A percentile compares a stretch with the other conserved stretches of the same genome.
These are phyloP conservation scores for Scenedesmus sp. DNA, from an alignment of 163 green algal species.

Conservation along the genomic window DNA sequence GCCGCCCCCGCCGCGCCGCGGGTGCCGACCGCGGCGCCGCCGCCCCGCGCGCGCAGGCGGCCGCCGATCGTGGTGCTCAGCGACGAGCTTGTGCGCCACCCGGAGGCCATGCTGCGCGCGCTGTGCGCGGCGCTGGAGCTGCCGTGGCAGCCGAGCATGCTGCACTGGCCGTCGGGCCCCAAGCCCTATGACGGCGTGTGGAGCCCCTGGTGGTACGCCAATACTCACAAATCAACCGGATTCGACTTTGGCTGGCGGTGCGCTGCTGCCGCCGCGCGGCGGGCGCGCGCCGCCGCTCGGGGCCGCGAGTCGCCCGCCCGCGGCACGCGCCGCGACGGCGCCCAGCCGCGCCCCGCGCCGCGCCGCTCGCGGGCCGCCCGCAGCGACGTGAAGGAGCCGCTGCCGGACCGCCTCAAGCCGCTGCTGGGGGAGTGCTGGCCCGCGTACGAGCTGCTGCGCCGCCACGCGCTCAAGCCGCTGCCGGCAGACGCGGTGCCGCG, in stretches of 20 bases:
- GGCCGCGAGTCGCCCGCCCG: too few species aligned
- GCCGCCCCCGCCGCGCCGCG: background rate
- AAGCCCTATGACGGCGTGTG: constrained; percentile 81
- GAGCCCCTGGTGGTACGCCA: constrained; percentile 77
- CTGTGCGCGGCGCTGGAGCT: constrained; percentile 69
- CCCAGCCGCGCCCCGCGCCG: background rate
- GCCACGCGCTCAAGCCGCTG: constrained; percentile 57
- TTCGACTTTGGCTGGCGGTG: too few species aligned
- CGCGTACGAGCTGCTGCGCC: constrained; percentile 64
- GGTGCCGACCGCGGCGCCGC: background rate
- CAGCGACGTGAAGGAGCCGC: constrained; percentile 40
- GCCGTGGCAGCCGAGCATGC: constrained; percentile 70
- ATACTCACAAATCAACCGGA: constrained; percentile 66
- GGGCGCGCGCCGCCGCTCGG: background rate
- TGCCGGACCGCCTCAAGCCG: constrained; percentile 58
- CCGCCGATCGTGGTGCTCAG: constrained; percentile 69
- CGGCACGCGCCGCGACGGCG: too few species aligned
- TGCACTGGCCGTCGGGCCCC: constrained; percentile 73
- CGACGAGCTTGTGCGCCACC: constrained; percentile 70
- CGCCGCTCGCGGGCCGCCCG: constrained; percentile 12
- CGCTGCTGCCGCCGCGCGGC: background rate
- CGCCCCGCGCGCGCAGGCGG: constrained; percentile 45
- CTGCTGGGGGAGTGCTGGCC: constrained; percentile 77
- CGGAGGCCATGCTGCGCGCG: constrained; percentile 66
- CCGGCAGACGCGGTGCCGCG: background rate